These are phyloP conservation scores for Saccharomycopsis sp. DNA, from an alignment of 805 yeast genomes.

Conservation along the genomic window DNA sequence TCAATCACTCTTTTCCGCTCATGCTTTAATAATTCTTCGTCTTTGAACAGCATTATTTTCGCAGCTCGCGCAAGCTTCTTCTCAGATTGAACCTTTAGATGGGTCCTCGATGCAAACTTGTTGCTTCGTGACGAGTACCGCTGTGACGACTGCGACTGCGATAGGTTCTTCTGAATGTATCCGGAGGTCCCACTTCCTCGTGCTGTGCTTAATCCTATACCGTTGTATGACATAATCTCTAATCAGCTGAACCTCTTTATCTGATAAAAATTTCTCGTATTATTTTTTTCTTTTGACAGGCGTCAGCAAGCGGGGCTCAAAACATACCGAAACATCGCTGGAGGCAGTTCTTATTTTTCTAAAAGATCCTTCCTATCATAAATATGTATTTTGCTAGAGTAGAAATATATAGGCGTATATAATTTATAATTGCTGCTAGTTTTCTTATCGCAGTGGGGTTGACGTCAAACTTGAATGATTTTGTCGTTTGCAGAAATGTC, in stretches of 20 bases:
- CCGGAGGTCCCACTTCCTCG: constrained; percentile 32
- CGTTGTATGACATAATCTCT: constrained; percentile 26
- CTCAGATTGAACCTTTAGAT: neutral
- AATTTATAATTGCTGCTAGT: no score
- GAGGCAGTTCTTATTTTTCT: neutral
- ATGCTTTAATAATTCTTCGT: neutral
- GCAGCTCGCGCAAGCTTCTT: neutral
- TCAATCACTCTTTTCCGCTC: constrained; percentile 8
- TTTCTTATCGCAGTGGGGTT: no score
- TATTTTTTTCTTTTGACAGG: no score
- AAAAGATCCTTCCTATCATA: neutral
- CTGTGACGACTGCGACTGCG: neutral
- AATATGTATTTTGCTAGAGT: neutral
- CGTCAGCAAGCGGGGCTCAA: neutral
- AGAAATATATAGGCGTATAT: neutral
- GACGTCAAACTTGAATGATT: no score
- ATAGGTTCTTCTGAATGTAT: constrained; percentile 26
- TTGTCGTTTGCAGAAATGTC: no score
- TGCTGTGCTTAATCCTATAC: constrained; percentile 29
- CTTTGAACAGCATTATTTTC: neutral
- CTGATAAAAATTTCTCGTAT: neutral
- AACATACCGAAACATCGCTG: neutral
- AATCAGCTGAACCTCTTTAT: neutral
- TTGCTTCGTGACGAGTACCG: no score
- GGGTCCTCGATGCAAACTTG: neutral